Conservation (phyloP, 1,284 basidiomycete species). For the Fomes fomentarius region DNA sequence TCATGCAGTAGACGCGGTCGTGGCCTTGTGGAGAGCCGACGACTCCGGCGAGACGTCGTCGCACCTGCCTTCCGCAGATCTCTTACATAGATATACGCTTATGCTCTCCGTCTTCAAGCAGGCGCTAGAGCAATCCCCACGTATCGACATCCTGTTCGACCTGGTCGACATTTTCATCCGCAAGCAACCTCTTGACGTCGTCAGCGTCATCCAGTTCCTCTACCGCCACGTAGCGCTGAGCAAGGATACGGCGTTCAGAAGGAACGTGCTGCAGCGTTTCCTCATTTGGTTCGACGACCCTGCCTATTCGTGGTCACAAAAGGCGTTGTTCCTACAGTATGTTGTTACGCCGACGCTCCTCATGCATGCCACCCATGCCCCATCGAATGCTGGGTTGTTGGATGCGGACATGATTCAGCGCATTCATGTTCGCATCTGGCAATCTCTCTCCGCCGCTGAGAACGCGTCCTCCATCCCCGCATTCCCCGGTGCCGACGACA, state of each 20-base stretch:
- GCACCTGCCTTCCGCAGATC: constrained; percentile 51
- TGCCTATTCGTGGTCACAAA: constrained; percentile 74
- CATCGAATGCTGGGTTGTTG: constrained; percentile 60
- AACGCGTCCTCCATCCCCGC: constrained; percentile 61
- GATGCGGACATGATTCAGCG: constrained; percentile 72
- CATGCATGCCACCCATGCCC: constrained; percentile 67
- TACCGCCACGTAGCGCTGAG: constrained; percentile 84
- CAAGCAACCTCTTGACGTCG: constrained; percentile 82
- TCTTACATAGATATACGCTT: constrained; percentile 67
- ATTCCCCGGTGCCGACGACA: constrained; percentile 74
- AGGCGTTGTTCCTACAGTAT: constrained; percentile 86
- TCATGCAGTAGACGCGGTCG: constrained; percentile 68
- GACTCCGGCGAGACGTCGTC: constrained; percentile 51
- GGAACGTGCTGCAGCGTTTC: constrained; percentile 86
- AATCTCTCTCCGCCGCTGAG: constrained; percentile 67
- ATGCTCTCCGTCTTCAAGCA: constrained; percentile 81
- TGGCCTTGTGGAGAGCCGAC: constrained; percentile 74
- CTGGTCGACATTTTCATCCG: constrained; percentile 85
- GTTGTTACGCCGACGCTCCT: constrained; percentile 90
- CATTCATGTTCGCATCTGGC: constrained; percentile 82
- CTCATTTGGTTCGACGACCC: constrained; percentile 81
- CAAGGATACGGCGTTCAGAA: constrained; percentile 68
- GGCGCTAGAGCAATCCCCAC: constrained; percentile 66
- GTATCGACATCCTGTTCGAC: constrained; percentile 90
- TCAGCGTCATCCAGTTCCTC: constrained; percentile 85